Base-by-base conservation (phyloP, 2,329 filamentous ascomycete genomes). In the Zasmidium angulare region DNA sequence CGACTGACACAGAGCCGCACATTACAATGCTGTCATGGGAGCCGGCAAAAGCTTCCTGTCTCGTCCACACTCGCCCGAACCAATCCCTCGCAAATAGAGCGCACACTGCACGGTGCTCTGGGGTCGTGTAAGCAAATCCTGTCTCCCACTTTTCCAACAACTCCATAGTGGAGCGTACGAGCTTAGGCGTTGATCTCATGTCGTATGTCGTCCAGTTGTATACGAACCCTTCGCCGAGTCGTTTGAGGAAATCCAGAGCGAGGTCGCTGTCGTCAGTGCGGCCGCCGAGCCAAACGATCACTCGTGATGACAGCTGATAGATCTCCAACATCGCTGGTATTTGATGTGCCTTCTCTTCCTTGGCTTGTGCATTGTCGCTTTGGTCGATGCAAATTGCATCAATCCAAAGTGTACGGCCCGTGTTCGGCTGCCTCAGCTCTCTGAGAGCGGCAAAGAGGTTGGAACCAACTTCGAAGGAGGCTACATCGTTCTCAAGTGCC, bases 361-460 rank as follows among this genome's bases (percentile, higher is more conserved):
- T 17, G 9, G 49, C 21, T n/a, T 51, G 49, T 3, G 23, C 9
- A 17, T 21, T 51, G 3, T 7, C 23, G 14, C 19, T 23, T 19
- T 51, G 49, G 23, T 51, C 49, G 19, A 51, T n/a, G n/a, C n/a
- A n/a, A n/a, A n/a, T n/a, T n/a, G n/a, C n/a, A n/a, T n/a, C n/a
- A n/a, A n/a, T n/a, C 49, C 49, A 51, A 21, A 61, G 55, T 31
- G 21, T 23, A 11, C 59, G 31, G 9, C 47, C 46, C 17, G 11
- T 9, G 46, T 51, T 20, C 20, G 50, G 2, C 17, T 43, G 2
- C 0, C 59, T 46, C 1, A 55, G 55, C 11, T 54, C 46, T 22
- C 36, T 43, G 14, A 61, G 24, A 14, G 55, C 55, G 9, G 19
- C n/a, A 36, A 50, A 57, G 1, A 61, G 40, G n/a, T 57, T 61